Conservation (phyloP, 192 early-diverging fungal genomes). For the Nowakowskiella sp. region DNA sequence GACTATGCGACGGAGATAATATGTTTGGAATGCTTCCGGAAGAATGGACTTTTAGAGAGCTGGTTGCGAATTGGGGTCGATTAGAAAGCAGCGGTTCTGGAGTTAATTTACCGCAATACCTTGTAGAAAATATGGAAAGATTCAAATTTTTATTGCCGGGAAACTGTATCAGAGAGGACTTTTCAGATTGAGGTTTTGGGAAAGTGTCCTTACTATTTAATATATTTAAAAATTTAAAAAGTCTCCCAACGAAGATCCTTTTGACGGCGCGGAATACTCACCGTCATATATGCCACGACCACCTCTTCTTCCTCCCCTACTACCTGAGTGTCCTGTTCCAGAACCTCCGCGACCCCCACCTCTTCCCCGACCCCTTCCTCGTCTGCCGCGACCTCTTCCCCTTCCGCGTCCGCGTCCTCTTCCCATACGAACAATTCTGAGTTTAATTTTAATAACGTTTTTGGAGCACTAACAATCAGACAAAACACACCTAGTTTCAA, state of each 20-base stretch:
- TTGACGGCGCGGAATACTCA: too few species aligned
- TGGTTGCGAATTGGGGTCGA: background rate
- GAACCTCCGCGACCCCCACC: conserved; percentile 15
- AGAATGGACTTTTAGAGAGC: background rate
- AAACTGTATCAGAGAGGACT: conserved; percentile 22
- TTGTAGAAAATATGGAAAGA: conserved; percentile 6
- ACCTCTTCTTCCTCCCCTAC: conserved; percentile 7
- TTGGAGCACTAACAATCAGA: too few species aligned
- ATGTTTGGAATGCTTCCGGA: background rate
- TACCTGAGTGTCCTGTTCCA: conserved; percentile 7
- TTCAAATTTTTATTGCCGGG: conserved; percentile 34
- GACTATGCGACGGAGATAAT: background rate
- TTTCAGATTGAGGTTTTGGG: conserved; percentile 9
- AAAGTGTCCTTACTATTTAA: too few species aligned
- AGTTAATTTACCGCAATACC: background rate
- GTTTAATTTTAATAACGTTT: too few species aligned
- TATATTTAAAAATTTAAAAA: too few species aligned
- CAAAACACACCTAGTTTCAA: conserved; percentile 40
- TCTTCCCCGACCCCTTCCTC: background rate
- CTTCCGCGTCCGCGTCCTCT: conserved; percentile 10
- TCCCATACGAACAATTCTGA: background rate
- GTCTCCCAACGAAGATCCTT: too few species aligned
- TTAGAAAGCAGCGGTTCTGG: background rate
- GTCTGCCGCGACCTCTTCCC: conserved; percentile 6
- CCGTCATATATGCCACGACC: too few species aligned